Evolutionary conservation across 2,329 filamentous ascomycete species (phyloP).

Genomic region (Aspergillus proliferans): DNA sequence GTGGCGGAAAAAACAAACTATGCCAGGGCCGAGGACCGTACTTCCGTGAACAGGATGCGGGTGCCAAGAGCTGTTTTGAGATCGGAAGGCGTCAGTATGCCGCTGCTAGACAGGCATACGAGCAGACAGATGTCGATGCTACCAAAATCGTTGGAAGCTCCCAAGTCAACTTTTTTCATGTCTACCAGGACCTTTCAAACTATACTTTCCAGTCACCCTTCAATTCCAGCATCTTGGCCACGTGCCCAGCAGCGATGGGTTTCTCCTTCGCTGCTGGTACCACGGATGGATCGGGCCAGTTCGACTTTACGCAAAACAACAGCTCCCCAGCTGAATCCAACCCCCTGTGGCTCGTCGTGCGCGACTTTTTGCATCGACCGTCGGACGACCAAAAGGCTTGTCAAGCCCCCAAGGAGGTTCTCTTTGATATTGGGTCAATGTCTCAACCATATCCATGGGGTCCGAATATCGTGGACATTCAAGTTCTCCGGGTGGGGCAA

Average conservation of each 20-base stretch:
- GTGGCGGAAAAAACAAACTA: constrained; percentile 42
- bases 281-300: constrained; percentile 80
- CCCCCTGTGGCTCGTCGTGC: constrained; percentile 74
- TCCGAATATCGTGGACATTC: constrained; percentile 85
- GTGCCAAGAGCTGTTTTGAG: constrained; percentile 45
- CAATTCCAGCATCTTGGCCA: constrained; percentile 59
- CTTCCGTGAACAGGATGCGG: constrained; percentile 40
- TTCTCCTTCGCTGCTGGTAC: constrained; percentile 93
- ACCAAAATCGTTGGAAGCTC: constrained; percentile 49
- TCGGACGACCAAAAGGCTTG: constrained; percentile 64
- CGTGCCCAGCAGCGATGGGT: constrained; percentile 81
- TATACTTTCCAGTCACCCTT: constrained; percentile 64
- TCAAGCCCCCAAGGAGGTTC: constrained; percentile 74
- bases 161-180: constrained; percentile 74
- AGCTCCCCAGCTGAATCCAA: constrained; percentile 64
- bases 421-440: constrained; percentile 84
- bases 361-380: constrained; percentile 65
- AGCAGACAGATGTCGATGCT: constrained; percentile 42
- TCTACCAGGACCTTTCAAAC: constrained; percentile 73
- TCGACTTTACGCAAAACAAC: constrained; percentile 88
- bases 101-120: constrained; percentile 48
- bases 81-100: constrained; percentile 43
- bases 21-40: constrained; percentile 44
- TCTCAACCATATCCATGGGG: constrained; percentile 75
- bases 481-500: constrained; percentile 76